Conservation (phyloP, 495 filamentous ascomycete genomes). For the Trichodelitschia bisporula region DNA sequence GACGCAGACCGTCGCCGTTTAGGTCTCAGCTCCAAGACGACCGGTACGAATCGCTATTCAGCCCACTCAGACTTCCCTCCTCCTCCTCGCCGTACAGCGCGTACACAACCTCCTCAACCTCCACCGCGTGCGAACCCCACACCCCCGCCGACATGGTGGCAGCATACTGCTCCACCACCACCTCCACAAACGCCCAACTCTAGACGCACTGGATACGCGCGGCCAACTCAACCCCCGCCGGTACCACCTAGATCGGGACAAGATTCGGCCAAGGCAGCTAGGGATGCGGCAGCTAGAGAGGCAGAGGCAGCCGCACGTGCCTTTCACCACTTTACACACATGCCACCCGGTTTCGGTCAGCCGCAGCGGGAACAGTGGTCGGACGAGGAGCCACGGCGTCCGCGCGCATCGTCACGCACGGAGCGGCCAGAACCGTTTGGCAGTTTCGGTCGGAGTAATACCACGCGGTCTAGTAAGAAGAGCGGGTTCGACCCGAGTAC, state of each 20-base stretch:
- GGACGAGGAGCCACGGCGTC: constrained; percentile 1
- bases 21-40: constrained; percentile 9
- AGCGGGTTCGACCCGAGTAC: constrained; percentile 16
- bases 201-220: too few relatives aligned
- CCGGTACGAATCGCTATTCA: constrained; percentile 5
- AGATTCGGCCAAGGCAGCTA: too few relatives aligned
- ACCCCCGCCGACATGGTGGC: too few relatives aligned
- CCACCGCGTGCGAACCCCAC: too few relatives aligned
- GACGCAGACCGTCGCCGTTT: constrained; percentile 39
- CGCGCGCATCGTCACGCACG: constrained; percentile 1
- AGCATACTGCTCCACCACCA: constrained; percentile 14
- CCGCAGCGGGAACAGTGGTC: neutral
- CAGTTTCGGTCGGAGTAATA: constrained; percentile 18
- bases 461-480: constrained; percentile 19
- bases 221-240: constrained; percentile 2
- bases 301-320: too few relatives aligned
- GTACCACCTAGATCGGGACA: too few relatives aligned
- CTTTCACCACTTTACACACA: too few relatives aligned
- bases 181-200: constrained; percentile 8
- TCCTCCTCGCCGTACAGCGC: neutral
- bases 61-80: neutral
- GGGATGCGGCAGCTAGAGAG: too few relatives aligned
- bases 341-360: neutral
- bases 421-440: constrained; percentile 12
- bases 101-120: constrained; percentile 10